phyloP scores from a whole-genome alignment of 140 eudicot genomes.

The Erigeron philadelphicus region DNA sequence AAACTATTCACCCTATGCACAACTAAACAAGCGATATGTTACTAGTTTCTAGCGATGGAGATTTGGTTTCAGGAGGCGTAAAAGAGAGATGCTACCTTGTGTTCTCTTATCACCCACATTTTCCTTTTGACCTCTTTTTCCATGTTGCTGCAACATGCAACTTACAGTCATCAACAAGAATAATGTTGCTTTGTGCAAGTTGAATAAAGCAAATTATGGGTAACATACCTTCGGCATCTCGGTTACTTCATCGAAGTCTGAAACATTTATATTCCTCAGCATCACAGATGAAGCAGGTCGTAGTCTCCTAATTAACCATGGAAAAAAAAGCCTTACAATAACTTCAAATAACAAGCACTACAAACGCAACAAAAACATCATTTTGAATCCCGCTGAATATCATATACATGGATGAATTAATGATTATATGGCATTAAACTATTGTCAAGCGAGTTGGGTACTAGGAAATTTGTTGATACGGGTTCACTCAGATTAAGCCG shows the following conservation, averaged over 20 bases:
- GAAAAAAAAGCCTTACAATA: neutral
- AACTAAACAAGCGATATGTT: neutral
- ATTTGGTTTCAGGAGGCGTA: slow-evolving; percentile 50
- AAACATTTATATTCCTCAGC: slow-evolving; percentile 44
- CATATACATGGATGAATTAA: too few relatives aligned
- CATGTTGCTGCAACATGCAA: slow-evolving; percentile 45
- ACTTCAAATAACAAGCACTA: neutral
- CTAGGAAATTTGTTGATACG: too few relatives aligned
- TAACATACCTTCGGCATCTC: slow-evolving; percentile 57
- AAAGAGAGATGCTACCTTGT: slow-evolving; percentile 56
- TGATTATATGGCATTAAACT: too few relatives aligned
- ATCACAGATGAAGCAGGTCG: slow-evolving; percentile 77
- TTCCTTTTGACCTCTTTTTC: slow-evolving; percentile 45
- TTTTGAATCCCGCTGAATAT: too few relatives aligned
- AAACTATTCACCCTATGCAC: too few relatives aligned
- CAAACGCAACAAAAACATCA: neutral
- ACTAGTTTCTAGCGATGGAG: slow-evolving; percentile 26
- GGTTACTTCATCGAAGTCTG: slow-evolving; percentile 47
- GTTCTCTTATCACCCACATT: slow-evolving; percentile 30
- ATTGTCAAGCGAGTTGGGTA: too few relatives aligned
- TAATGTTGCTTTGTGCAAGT: neutral
- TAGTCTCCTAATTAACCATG: slow-evolving; percentile 54
- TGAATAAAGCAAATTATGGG: neutral
- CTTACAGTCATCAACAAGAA: neutral
- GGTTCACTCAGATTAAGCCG: too few relatives aligned